Base-by-base conservation (phyloP, 768 basidiomycete species). In the Lactarius psammicola region DNA sequence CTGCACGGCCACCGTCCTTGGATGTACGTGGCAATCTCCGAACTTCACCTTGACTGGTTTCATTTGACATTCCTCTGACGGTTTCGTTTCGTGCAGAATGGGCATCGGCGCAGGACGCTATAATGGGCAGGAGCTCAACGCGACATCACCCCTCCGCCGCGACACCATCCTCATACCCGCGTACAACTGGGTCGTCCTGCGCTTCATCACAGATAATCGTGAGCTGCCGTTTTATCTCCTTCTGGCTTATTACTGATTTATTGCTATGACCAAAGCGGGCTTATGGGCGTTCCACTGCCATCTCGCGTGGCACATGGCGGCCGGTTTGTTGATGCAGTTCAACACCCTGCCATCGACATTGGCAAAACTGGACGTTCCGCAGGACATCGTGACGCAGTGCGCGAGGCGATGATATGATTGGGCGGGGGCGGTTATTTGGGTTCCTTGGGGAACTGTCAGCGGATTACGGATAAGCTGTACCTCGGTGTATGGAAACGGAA, bases 241-340 rank as follows among this genome's bases (percentile, higher is more conserved):
- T 23, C 11, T 2, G 3, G 26, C 31, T n/a, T 13, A 26, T 49
- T 20, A 31, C 57, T 46, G 28, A 34, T 28, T 10, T 6, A n/a
- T 30, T 1, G 20, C 30, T 42, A 38, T 26, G 0, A 34, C 13
- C 13, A 38, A 46, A 66, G 63, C 66, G 33, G 66, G 68, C 26
- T 7, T 64, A 26, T 69, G 63, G 66, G 66, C 68, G 28, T 69
- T 66, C 57, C 68, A 69, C 49, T 67, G 66, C 26, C 68, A 69
- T 28, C 20, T 69, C 7, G 49, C 55, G 44, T 68, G 62, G 66
- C 66, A 69, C 17, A 67, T 69, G 68, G 62, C 62, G 0, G 66
- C 68, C 0, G 68, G 68, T 26, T 23, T 66, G 56, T 31, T 68
- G 18, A 59, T 68, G 59, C 66, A 68, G 56, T 49, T 68, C 31